Percentiles rank a stretch among this genome's conserved stretches.
Evolutionary conservation across 441 rosid genomes (phyloP).

Genomic region (Breynia disticha): DNA sequence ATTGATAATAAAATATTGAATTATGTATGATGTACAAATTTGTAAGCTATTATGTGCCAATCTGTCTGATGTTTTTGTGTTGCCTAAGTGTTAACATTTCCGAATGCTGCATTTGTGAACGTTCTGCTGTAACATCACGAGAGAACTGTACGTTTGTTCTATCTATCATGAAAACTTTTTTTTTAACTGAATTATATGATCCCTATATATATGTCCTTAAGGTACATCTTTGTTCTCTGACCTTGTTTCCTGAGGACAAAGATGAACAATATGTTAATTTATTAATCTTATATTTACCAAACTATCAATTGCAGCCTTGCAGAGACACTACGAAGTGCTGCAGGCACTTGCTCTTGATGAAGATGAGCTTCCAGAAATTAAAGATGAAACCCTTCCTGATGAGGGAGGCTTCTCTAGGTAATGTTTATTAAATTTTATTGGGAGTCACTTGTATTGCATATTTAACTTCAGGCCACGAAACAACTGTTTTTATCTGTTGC

Average conservation of each 20-base stretch:
- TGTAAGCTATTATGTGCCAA: too few species aligned
- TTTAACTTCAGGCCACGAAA: background rate
- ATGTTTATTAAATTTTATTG: constrained; percentile 24
- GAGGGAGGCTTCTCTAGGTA: constrained; percentile 85
- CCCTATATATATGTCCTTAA: too few species aligned
- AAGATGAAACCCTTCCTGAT: constrained; percentile 83
- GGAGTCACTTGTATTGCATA: background rate
- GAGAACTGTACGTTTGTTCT: too few species aligned
- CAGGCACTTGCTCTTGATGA: constrained; percentile 90
- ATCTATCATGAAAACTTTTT: too few species aligned
- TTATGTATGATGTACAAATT: too few species aligned
- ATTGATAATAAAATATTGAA: too few species aligned
- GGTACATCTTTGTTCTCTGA: background rate
- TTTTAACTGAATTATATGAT: too few species aligned
- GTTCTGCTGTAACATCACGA: too few species aligned
- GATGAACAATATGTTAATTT: background rate
- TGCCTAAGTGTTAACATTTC: too few species aligned
- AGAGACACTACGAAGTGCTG: constrained; percentile 81
- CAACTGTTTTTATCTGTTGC: background rate
- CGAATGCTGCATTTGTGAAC: too few species aligned
- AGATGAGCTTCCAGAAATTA: constrained; percentile 57
- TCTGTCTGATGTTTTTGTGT: too few species aligned
- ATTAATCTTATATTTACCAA: background rate
- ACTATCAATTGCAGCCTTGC: constrained; percentile 53
- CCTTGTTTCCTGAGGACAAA: background rate